These are phyloP conservation scores for Fraxinus velutina DNA, from an alignment of 305 asterid genomes.

Conservation along the genomic window DNA sequence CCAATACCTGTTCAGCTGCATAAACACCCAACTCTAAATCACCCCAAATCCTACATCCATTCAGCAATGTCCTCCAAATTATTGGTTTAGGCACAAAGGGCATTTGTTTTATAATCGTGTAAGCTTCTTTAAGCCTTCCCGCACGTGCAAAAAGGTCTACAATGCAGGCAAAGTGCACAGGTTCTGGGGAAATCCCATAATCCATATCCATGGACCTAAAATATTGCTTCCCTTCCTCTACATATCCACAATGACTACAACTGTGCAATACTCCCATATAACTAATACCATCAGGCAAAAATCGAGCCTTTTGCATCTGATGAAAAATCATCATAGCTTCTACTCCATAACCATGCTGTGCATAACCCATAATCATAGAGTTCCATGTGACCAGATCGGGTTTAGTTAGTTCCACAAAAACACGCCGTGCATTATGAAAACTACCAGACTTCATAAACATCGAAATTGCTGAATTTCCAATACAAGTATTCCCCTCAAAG, in stretches of 20 bases:
- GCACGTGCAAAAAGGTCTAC: conserved; percentile 43
- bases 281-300: conserved; percentile 21
- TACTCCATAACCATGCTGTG: conserved; percentile 23
- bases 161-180: conserved; percentile 38
- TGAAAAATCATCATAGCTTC: conserved; percentile 28
- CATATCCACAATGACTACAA: conserved; percentile 41
- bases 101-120: conserved; percentile 24
- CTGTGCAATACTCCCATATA: conserved; percentile 29
- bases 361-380: conserved; percentile 21
- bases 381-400: conserved; percentile 30
- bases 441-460: conserved; percentile 6
- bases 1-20: conserved; percentile 28
- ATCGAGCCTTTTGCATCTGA: conserved; percentile 29
- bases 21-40: conserved; percentile 29
- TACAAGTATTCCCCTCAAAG: conserved; percentile 14
- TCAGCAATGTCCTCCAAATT: conserved; percentile 39
- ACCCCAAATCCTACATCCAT: conserved; percentile 31
- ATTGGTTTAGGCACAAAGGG: conserved; percentile 27
- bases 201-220: conserved; percentile 33
- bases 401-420: conserved; percentile 20
- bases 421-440: conserved; percentile 9
- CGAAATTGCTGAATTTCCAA: conserved; percentile 11
- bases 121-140: conserved; percentile 29
- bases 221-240: conserved; percentile 32
- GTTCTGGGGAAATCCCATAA: conserved; percentile 30